Conservation (phyloP, 2,329 filamentous ascomycete genomes). For the Orbilia oligospora region DNA sequence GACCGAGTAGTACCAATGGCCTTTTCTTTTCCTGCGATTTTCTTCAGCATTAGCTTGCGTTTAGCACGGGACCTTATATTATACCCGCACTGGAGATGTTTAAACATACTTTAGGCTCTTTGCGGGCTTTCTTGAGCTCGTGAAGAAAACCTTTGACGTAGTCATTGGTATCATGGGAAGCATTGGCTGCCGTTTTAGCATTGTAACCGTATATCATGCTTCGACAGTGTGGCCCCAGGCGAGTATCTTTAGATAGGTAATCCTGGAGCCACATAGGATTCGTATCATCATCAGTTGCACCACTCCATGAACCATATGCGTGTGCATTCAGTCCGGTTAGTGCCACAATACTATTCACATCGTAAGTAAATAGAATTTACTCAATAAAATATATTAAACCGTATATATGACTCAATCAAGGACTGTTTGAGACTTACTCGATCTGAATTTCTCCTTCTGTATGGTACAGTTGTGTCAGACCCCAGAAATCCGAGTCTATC, state of each 20-base stretch:
- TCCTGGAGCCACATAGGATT: constrained; percentile 62
- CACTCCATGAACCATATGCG: constrained; percentile 61
- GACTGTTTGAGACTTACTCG: constrained; percentile 47
- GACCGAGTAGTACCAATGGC: constrained; percentile 44
- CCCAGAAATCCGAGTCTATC: constrained; percentile 60
- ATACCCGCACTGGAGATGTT: too few relatives aligned
- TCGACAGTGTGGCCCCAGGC: constrained; percentile 52
- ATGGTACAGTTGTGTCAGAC: constrained; percentile 61
- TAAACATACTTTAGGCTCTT: constrained; percentile 33
- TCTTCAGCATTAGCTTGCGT: background rate
- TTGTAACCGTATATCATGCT: constrained; percentile 62
- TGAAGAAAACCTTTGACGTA: constrained; percentile 51
- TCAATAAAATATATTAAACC: too few relatives aligned
- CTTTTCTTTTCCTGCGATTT: constrained; percentile 21
- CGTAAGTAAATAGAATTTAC: background rate
- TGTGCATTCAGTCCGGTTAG: constrained; percentile 61
- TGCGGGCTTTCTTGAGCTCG: constrained; percentile 60
- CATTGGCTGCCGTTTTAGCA: constrained; percentile 36
- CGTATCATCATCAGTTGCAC: background rate
- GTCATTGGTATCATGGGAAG: constrained; percentile 47
- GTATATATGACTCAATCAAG: background rate
- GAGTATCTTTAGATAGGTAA: constrained; percentile 48
- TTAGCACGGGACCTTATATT: background rate
- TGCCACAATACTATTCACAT: constrained; percentile 53
- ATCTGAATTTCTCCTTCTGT: constrained; percentile 31